Percentiles rank a stretch among this genome's conserved stretches.
Conservation (phyloP, 1,284 basidiomycete genomes). For the Apiotrichum mycotoxinovorans region DNA sequence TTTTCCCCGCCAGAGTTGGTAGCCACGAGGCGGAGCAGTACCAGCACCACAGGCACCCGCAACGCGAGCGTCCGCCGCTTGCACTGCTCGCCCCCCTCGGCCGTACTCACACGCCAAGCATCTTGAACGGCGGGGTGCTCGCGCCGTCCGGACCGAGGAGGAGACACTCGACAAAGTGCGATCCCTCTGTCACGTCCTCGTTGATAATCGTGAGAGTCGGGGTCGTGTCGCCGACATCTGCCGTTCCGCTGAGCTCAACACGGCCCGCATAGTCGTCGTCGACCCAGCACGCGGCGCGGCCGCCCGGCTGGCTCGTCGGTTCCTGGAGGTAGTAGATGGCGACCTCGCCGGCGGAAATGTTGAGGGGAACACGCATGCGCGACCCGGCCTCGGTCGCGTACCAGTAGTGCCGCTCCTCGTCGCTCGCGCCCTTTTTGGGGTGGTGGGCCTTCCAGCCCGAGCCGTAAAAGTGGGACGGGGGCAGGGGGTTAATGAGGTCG, state of each 20-base stretch:
- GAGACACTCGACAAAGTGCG: conserved; percentile 80
- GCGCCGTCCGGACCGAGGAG: conserved; percentile 69
- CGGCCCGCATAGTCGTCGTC: conserved; percentile 55
- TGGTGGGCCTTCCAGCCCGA: conserved; percentile 80
- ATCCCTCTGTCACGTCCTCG: conserved; percentile 66
- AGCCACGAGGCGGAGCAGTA: conserved; percentile 7
- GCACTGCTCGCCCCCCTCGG: background rate
- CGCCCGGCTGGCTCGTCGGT: conserved; percentile 50
- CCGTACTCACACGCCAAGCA: conserved; percentile 63
- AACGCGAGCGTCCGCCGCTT: too few relatives aligned
- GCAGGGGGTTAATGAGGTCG: conserved; percentile 89
- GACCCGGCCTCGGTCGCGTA: conserved; percentile 63
- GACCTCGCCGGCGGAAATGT: conserved; percentile 53
- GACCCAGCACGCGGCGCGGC: conserved; percentile 55
- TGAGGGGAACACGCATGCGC: conserved; percentile 62
- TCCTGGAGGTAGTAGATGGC: conserved; percentile 54
- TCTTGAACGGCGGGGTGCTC: conserved; percentile 65
- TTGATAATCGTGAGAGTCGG: conserved; percentile 69
- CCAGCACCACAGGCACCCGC: background rate
- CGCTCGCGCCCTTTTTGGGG: conserved; percentile 53
- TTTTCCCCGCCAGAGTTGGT: too few relatives aligned
- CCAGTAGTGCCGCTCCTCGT: conserved; percentile 74
- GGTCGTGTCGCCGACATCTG: conserved; percentile 50
- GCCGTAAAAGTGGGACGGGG: conserved; percentile 80
- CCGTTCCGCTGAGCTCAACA: conserved; percentile 50